phyloP scores from a whole-genome alignment of 2,329 filamentous ascomycete genomes.

The Trichothecium roseum region DNA sequence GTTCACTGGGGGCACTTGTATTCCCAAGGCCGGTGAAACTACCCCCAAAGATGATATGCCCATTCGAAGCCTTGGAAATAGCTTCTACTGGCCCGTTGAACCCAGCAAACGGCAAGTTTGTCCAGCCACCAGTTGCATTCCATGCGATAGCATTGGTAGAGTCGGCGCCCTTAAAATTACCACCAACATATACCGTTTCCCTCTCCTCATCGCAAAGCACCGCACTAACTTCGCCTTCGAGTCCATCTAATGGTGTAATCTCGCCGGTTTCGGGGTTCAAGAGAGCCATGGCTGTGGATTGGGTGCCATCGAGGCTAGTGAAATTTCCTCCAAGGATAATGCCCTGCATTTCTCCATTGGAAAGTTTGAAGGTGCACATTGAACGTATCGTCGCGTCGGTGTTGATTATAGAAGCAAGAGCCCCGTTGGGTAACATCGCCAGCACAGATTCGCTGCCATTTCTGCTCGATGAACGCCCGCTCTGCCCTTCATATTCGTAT shows the following conservation, averaged over 20 bases:
- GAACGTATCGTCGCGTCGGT: conserved; percentile 78
- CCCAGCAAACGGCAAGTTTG: conserved; percentile 77
- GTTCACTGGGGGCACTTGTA: conserved; percentile 53
- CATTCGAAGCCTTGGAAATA: conserved; percentile 69
- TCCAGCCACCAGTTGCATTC: conserved; percentile 58
- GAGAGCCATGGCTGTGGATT: conserved; percentile 70
- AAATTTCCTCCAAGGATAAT: conserved; percentile 92
- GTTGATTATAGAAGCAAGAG: conserved; percentile 61
- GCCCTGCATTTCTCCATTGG: conserved; percentile 57
- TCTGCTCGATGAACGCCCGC: conserved; percentile 51
- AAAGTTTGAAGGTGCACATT: conserved; percentile 70
- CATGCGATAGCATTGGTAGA: conserved; percentile 87
- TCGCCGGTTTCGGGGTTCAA: conserved; percentile 64
- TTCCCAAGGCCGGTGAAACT: conserved; percentile 84
- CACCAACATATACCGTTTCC: conserved; percentile 82
- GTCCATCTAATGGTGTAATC: conserved; percentile 65
- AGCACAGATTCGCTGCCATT: conserved; percentile 79
- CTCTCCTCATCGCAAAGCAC: conserved; percentile 71
- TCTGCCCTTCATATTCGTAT: conserved; percentile 77
- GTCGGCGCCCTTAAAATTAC: conserved; percentile 68
- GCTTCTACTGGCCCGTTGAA: conserved; percentile 89
- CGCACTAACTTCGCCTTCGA: conserved; percentile 73
- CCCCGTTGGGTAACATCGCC: conserved; percentile 74
- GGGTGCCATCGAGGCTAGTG: conserved; percentile 69
- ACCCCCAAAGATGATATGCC: conserved; percentile 86